These are phyloP conservation scores for Mortierella sp. DNA, from an alignment of 371 early-diverging fungal species.

Conservation along the genomic window DNA sequence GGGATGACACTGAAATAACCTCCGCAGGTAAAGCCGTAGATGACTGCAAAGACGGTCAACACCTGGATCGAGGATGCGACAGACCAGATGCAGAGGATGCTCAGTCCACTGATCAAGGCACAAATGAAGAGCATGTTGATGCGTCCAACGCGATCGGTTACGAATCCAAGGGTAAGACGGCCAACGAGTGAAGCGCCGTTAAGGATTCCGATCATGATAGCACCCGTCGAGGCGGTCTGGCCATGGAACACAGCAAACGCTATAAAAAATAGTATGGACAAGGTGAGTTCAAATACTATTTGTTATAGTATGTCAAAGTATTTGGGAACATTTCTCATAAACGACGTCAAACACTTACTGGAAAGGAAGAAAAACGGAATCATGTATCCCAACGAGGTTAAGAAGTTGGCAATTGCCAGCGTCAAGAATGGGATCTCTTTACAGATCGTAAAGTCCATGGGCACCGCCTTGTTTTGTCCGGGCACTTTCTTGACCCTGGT, in stretches of 20 bases:
- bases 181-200: constrained; percentile 70
- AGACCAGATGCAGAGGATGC: constrained; percentile 53
- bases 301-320: too few relatives aligned
- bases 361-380: constrained; percentile 53
- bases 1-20: constrained; percentile 60
- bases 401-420: constrained; percentile 47
- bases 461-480: constrained; percentile 32
- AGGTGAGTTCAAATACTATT: too few relatives aligned
- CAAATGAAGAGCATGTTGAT: constrained; percentile 63
- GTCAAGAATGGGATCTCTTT: constrained; percentile 44
- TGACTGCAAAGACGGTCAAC: constrained; percentile 28
- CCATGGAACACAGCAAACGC: constrained; percentile 53
- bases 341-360: constrained; percentile 18
- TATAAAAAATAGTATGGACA: not conserved
- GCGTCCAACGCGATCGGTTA: constrained; percentile 63
- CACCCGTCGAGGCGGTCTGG: constrained; percentile 56
- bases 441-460: constrained; percentile 51
- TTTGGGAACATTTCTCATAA: too few relatives aligned
- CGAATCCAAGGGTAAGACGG: constrained; percentile 61
- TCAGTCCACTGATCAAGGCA: constrained; percentile 55
- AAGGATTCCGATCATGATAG: constrained; percentile 63
- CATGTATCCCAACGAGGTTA: constrained; percentile 53
- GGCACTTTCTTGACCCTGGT: constrained; percentile 35
- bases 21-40: constrained; percentile 67
- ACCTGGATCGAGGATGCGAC: constrained; percentile 31